Conservation (phyloP, 352 stramenopile species). For the Globisporangium alternatum region DNA sequence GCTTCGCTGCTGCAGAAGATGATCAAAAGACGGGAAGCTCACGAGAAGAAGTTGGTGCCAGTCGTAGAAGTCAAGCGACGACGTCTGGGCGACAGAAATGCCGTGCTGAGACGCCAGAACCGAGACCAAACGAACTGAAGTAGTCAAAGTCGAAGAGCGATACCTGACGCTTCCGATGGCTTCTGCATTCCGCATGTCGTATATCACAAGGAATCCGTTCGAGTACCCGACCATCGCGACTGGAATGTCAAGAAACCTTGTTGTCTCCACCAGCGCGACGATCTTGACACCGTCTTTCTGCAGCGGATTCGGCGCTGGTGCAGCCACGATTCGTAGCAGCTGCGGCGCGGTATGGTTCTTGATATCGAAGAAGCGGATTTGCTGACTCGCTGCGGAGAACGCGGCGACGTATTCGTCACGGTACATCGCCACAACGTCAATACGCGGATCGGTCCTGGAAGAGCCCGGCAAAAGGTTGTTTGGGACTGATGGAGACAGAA, state of each 20-base stretch:
- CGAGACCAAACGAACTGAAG: background rate
- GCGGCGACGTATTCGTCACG: slow-evolving; percentile 28
- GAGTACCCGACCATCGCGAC: slow-evolving; percentile 42
- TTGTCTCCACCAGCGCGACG: slow-evolving; percentile 15
- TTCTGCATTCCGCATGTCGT: slow-evolving; percentile 40
- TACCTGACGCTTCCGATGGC: slow-evolving; percentile 39
- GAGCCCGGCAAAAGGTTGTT: background rate
- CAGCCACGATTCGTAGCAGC: slow-evolving; percentile 32
- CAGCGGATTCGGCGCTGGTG: slow-evolving; percentile 14
- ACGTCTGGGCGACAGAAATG: slow-evolving; percentile 8
- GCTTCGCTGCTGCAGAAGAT: slow-evolving; percentile 19
- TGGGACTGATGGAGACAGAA: slow-evolving; percentile 18
- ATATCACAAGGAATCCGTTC: slow-evolving; percentile 42
- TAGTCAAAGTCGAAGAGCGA: background rate
- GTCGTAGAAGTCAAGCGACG: slow-evolving; percentile 24
- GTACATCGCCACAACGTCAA: slow-evolving; percentile 24
- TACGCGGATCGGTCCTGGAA: slow-evolving; percentile 7
- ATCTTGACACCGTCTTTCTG: slow-evolving; percentile 8
- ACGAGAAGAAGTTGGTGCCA: slow-evolving; percentile 47
- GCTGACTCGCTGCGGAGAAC: slow-evolving; percentile 32
- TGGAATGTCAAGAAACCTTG: slow-evolving; percentile 29
- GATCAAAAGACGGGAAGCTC: slow-evolving; percentile 26
- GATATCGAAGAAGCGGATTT: slow-evolving; percentile 47
- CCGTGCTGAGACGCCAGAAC: slow-evolving; percentile 7
- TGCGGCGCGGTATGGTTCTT: slow-evolving; percentile 18